phyloP scores from a whole-genome alignment of 441 rosid species.

The Erodium texanum region DNA sequence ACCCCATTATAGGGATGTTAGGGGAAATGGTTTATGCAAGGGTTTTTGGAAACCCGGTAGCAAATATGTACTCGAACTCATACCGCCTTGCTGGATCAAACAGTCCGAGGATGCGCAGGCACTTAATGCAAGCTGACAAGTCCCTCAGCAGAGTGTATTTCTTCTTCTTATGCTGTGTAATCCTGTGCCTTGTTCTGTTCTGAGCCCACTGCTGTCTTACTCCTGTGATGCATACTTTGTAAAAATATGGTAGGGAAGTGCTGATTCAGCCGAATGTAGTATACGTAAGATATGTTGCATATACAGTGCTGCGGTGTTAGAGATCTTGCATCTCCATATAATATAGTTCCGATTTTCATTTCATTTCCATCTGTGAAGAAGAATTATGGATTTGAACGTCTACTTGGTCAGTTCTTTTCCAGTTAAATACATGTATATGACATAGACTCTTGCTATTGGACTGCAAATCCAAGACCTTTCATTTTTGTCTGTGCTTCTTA shows the following conservation, averaged over 20 bases:
- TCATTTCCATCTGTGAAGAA: too few relatives aligned
- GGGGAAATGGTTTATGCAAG: conserved; percentile 64
- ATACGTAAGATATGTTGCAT: too few relatives aligned
- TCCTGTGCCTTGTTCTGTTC: conserved; percentile 16
- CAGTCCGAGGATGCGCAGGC: conserved; percentile 19
- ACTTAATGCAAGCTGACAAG: conserved; percentile 11
- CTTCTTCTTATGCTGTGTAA: conserved; percentile 18
- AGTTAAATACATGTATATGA: too few relatives aligned
- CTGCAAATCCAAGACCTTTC: too few relatives aligned
- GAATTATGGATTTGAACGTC: too few relatives aligned
- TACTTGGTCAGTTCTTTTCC: too few relatives aligned
- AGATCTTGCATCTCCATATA: too few relatives aligned
- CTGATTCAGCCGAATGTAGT: too few relatives aligned
- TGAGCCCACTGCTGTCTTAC: not conserved
- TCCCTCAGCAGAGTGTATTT: conserved; percentile 18
- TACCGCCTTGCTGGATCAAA: conserved; percentile 23
- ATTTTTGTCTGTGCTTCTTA: too few relatives aligned
- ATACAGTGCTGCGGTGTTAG: too few relatives aligned
- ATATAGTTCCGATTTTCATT: too few relatives aligned
- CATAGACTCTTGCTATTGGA: too few relatives aligned
- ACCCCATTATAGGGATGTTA: conserved; percentile 51
- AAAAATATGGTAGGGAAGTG: not conserved
- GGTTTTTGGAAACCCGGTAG: conserved; percentile 50
- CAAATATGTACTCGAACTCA: conserved; percentile 41
- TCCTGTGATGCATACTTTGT: not conserved